Evolutionary conservation across 768 basidiomycete genomes (phyloP).

Genomic region (Pleurotus ostreatus): DNA sequence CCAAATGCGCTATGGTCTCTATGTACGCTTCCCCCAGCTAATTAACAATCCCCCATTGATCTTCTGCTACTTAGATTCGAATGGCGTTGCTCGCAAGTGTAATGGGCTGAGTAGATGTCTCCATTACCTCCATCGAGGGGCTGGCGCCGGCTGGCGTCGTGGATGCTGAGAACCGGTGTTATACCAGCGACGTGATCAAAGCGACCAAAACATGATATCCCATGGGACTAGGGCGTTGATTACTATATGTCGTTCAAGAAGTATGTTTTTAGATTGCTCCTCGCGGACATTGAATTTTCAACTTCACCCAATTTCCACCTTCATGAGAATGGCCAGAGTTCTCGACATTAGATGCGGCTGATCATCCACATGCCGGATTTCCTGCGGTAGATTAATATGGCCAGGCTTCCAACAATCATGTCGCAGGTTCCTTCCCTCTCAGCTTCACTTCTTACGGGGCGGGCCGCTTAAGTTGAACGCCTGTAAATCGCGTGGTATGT

Average conservation of each 20-base stretch:
- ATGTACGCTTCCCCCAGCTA: constrained; percentile 50
- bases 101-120: constrained; percentile 22
- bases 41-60: background rate
- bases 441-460: no score
- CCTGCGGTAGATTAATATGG: background rate
- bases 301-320: no score
- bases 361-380: no score
- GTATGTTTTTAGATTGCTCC: no score
- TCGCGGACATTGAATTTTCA: no score
- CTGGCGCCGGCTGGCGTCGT: background rate
- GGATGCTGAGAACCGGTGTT: background rate
- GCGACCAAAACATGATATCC: background rate
- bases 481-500: constrained; percentile 5
- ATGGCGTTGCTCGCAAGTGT: constrained; percentile 80
- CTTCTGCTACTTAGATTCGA: constrained; percentile 44
- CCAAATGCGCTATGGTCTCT: constrained; percentile 97
- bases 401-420: background rate
- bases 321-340: no score
- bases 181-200: background rate
- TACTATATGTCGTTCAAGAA: no score
- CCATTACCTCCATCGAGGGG: background rate
- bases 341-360: no score
- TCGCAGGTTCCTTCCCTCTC: no score
- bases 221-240: no score
- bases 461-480: background rate